These are phyloP conservation scores for Inga oerstediana DNA, from an alignment of 306 rosid species.

Conservation along the genomic window DNA sequence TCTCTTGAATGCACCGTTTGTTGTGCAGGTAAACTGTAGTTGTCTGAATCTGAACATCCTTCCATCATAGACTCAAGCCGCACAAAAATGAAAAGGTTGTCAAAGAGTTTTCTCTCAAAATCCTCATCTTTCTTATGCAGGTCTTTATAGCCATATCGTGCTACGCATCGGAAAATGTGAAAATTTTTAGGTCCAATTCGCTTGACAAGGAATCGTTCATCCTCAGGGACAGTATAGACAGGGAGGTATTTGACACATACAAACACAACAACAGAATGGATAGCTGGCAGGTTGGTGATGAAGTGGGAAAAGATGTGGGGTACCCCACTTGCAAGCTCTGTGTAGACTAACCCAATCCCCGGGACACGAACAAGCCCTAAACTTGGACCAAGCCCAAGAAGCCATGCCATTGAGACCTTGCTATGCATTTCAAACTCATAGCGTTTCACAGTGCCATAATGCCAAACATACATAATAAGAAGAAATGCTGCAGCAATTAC, in stretches of 20 bases:
- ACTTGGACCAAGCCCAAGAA: constrained; percentile 96
- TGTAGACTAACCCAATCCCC: constrained; percentile 90
- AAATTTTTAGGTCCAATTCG: constrained; percentile 83
- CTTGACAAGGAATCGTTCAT: constrained; percentile 85
- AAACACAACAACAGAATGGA: constrained; percentile 87
- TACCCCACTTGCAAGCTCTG: constrained; percentile 92
- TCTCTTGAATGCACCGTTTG: constrained; percentile 49
- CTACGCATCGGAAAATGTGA: constrained; percentile 94
- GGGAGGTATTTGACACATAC: constrained; percentile 96
- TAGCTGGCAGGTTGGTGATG: constrained; percentile 94
- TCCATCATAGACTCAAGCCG: constrained; percentile 89
- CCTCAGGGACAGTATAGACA: constrained; percentile 89
- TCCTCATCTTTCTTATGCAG: constrained; percentile 83
- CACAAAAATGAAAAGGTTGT: constrained; percentile 67
- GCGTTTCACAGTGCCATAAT: constrained; percentile 77
- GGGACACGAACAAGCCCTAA: constrained; percentile 97
- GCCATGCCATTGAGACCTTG: constrained; percentile 98
- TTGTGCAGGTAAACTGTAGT: constrained; percentile 58
- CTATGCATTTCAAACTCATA: constrained; percentile 85
- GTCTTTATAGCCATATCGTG: constrained; percentile 89
- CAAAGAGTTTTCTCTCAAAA: constrained; percentile 85
- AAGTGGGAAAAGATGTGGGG: constrained; percentile 97
- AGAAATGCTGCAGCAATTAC: constrained; percentile 77
- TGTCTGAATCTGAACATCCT: constrained; percentile 85
- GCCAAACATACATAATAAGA: constrained; percentile 85